phyloP scores from a whole-genome alignment of 371 early-diverging fungal species.

The Funneliformis caledonium region DNA sequence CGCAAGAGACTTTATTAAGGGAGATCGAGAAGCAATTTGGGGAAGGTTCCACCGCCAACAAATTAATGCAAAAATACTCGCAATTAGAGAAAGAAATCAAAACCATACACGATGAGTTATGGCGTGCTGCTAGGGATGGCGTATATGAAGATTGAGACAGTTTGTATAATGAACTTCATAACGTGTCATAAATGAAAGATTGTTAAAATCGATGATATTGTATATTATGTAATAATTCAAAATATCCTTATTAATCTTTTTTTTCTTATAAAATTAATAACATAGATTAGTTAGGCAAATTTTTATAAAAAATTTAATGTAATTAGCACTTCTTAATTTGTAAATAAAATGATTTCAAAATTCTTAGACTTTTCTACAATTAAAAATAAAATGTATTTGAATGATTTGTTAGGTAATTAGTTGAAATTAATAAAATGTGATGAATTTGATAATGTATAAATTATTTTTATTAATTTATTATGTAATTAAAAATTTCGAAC shows the following conservation, averaged over 20 bases:
- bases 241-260: too few relatives aligned
- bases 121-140: neutral
- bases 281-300: too few relatives aligned
- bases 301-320: neutral
- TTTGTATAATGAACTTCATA: too few relatives aligned
- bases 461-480: too few relatives aligned
- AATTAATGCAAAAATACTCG: neutral
- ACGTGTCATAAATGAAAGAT: too few relatives aligned
- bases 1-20: neutral
- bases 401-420: neutral
- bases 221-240: too few relatives aligned
- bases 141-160: neutral
- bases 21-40: neutral
- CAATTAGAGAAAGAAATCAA: neutral
- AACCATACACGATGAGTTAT: neutral
- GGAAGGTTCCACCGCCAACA: neutral
- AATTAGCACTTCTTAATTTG: neutral
- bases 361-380: neutral
- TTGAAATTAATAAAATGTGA: neutral
- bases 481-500: too few relatives aligned
- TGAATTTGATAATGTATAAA: too few relatives aligned
- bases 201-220: too few relatives aligned
- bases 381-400: neutral
- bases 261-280: too few relatives aligned
- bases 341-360: neutral